These are phyloP conservation scores for Alternaria incomplexa DNA, from an alignment of 2,329 filamentous ascomycete genomes.

Conservation along the genomic window DNA sequence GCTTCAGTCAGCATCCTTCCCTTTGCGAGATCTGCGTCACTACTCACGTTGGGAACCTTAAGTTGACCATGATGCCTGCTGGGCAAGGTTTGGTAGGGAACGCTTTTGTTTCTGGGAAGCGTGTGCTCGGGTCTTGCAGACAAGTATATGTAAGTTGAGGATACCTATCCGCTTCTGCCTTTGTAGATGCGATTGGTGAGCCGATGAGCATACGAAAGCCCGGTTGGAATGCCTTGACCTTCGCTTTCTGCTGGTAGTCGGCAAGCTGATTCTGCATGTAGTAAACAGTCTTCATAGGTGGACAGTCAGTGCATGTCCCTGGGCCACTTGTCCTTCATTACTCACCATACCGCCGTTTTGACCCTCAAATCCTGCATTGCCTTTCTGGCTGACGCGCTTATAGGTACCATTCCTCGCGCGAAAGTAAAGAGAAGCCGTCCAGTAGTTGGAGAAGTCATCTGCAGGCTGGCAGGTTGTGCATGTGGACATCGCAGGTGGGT, in stretches of 20 bases:
- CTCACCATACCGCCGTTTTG: constrained; percentile 29
- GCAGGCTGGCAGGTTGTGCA: constrained; percentile 35
- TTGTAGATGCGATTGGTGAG: constrained; percentile 22
- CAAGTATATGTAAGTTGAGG: constrained; percentile 56
- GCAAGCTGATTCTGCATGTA: constrained; percentile 38
- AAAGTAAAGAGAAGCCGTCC: constrained; percentile 36
- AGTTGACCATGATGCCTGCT: constrained; percentile 53
- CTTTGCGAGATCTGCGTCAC: not conserved
- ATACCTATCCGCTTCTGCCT: constrained; percentile 46
- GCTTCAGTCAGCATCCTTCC: constrained; percentile 29
- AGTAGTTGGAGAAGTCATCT: constrained; percentile 31
- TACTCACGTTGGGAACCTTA: constrained; percentile 47
- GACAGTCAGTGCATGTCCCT: not conserved
- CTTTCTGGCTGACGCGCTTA: constrained; percentile 32
- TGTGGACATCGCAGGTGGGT: constrained; percentile 27
- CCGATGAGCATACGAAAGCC: constrained; percentile 42
- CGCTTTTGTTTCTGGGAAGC: constrained; percentile 49
- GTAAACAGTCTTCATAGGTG: constrained; percentile 22
- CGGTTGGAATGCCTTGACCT: constrained; percentile 53
- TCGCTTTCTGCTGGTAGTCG: constrained; percentile 36
- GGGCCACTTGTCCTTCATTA: not conserved
- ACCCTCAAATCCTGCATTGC: constrained; percentile 36
- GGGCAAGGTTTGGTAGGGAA: constrained; percentile 51
- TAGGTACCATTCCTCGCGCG: constrained; percentile 33
- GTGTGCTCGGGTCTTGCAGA: constrained; percentile 48